Percentiles rank a stretch among this genome's conserved stretches.
These are phyloP conservation scores for Barbatosphaeria neglecta DNA, from an alignment of 495 filamentous ascomycete species.

Conservation along the genomic window DNA sequence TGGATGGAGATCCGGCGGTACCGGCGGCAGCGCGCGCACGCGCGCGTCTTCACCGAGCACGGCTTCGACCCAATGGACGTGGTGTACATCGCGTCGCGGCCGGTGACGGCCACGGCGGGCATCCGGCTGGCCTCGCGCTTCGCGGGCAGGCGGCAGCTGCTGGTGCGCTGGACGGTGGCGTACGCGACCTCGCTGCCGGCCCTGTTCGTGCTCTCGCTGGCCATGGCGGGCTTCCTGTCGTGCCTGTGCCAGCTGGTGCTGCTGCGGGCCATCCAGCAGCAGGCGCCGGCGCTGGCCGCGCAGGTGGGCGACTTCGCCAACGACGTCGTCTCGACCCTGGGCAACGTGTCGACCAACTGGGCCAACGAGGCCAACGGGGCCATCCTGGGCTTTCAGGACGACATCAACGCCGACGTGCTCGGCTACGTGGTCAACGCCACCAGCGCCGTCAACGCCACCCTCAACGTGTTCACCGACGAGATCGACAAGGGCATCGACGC, in stretches of 20 bases:
- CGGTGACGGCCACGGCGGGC: conserved; percentile 57
- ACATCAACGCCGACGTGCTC: conserved; percentile 75
- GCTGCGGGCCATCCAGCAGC: conserved; percentile 56
- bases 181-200: conserved; percentile 79
- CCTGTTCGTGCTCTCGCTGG: conserved; percentile 77
- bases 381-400: conserved; percentile 51
- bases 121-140: conserved; percentile 63
- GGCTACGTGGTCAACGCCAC: conserved; percentile 84
- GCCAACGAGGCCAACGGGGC: conserved; percentile 62
- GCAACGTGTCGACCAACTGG: conserved; percentile 68
- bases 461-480: conserved; percentile 67
- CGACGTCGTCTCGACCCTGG: conserved; percentile 60
- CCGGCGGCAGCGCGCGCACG: conserved; percentile 56
- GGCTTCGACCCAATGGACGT: conserved; percentile 74
- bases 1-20: conserved; percentile 71
- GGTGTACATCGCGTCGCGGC: conserved; percentile 74
- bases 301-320: conserved; percentile 76
- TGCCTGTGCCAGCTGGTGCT: conserved; percentile 80
- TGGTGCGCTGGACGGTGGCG: conserved; percentile 74
- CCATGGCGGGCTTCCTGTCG: conserved; percentile 69
- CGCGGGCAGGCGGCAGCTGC: conserved; percentile 52
- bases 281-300: conserved; percentile 61
- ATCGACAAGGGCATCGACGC: conserved; percentile 58
- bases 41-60: conserved; percentile 51
- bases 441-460: conserved; percentile 67